phyloP scores from a whole-genome alignment of 1,284 basidiomycete genomes.

The Wolfiporia cocos region DNA sequence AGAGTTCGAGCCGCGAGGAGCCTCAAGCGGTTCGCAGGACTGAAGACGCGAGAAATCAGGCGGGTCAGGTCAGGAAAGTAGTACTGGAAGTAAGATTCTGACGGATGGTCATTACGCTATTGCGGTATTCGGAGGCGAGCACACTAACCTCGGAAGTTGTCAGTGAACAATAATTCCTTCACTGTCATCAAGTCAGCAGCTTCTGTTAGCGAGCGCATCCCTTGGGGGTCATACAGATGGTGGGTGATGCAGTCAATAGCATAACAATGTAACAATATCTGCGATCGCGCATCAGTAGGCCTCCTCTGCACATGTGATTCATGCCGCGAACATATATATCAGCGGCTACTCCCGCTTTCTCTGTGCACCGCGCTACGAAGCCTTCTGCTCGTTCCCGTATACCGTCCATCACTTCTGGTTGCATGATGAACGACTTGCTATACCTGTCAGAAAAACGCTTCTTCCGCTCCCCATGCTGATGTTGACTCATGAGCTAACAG shows the following conservation, averaged over 20 bases:
- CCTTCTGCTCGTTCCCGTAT: slow-evolving; percentile 14
- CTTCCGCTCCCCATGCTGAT: slow-evolving; percentile 19
- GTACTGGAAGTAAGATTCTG: slow-evolving; percentile 11
- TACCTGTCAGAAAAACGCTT: slow-evolving; percentile 19
- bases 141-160: slow-evolving; percentile 12
- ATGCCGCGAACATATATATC: slow-evolving; percentile 15
- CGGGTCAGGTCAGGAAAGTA: slow-evolving; percentile 11
- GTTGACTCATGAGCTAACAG: background rate
- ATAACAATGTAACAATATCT: slow-evolving; percentile 19
- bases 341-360: slow-evolving; percentile 8
- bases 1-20: slow-evolving; percentile 12
- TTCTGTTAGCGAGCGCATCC: slow-evolving; percentile 13
- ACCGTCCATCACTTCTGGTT: slow-evolving; percentile 10
- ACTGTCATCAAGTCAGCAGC: slow-evolving; percentile 13
- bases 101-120: too few species aligned
- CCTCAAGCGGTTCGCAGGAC: slow-evolving; percentile 1
- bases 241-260: slow-evolving; percentile 18
- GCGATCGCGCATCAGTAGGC: background rate
- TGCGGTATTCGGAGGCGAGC: too few species aligned
- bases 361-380: slow-evolving; percentile 13
- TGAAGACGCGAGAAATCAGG: slow-evolving; percentile 5
- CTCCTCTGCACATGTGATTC: background rate
- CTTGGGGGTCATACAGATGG: slow-evolving; percentile 18
- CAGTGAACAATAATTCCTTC: slow-evolving; percentile 17
- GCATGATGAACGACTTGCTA: slow-evolving; percentile 16